These are phyloP conservation scores for Botrytis byssoidea DNA, from an alignment of 2,329 filamentous ascomycete genomes.

Conservation along the genomic window DNA sequence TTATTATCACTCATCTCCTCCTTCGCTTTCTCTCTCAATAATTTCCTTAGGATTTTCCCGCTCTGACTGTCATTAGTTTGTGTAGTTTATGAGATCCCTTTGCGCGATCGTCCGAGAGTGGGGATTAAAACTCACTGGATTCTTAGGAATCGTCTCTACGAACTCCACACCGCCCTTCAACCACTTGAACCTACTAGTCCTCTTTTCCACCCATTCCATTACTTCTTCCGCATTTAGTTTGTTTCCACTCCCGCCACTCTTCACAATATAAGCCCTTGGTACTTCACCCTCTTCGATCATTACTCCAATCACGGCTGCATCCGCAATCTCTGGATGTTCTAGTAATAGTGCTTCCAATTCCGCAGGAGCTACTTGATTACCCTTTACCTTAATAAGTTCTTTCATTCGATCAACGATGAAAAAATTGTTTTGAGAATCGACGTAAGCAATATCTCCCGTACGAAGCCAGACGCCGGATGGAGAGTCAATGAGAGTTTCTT, in stretches of 20 bases:
- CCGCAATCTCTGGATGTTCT: constrained; percentile 42
- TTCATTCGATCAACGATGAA: constrained; percentile 73
- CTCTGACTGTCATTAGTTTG: constrained; percentile 20
- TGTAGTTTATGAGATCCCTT: not conserved
- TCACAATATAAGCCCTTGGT: constrained; percentile 60
- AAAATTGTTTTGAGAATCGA: constrained; percentile 74
- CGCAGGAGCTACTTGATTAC: constrained; percentile 49
- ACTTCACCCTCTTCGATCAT: constrained; percentile 44
- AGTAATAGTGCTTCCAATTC: constrained; percentile 48
- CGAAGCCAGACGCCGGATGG: constrained; percentile 69
- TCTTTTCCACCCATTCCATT: constrained; percentile 55
- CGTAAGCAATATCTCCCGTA: constrained; percentile 54
- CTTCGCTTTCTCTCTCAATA: constrained; percentile 45
- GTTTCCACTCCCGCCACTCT: constrained; percentile 35
- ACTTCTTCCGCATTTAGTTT: constrained; percentile 47
- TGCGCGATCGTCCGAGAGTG: not conserved
- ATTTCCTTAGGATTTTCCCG: constrained; percentile 51
- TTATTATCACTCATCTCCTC: constrained; percentile 15
- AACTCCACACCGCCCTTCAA: constrained; percentile 67
- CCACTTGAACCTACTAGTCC: constrained; percentile 63
- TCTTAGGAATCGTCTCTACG: constrained; percentile 67
- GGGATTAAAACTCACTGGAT: constrained; percentile 44
- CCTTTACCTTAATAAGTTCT: constrained; percentile 51
- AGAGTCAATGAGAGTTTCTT: constrained; percentile 58
- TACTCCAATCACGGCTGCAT: constrained; percentile 50